Conservation (phyloP, 177 flowering plant genomes). For the Vitis hybrid region DNA sequence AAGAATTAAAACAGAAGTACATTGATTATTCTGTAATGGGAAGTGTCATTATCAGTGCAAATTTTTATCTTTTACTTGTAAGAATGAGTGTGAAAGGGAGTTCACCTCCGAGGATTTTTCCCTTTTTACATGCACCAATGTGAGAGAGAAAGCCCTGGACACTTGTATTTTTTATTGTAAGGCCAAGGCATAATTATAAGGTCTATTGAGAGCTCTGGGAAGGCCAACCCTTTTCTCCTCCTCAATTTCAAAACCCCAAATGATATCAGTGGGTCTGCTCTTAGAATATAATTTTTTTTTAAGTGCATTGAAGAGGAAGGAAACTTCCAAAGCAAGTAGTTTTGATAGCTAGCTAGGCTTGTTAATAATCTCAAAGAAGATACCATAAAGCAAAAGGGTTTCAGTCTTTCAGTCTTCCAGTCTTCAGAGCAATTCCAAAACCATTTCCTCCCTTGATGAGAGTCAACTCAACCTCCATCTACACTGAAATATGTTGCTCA, state of each 20-base stretch:
- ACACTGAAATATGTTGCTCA: too few species aligned
- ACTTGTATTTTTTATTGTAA: too few species aligned
- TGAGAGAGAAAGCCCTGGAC: not conserved
- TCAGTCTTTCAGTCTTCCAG: too few species aligned
- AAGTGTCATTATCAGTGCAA: conserved; percentile 13
- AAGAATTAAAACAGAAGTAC: too few species aligned
- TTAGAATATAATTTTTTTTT: not conserved
- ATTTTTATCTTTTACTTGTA: conserved; percentile 3
- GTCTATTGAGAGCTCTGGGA: conserved; percentile 9
- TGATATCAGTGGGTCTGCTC: conserved; percentile 1
- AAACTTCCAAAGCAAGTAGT: conserved; percentile 24
- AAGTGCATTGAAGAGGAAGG: conserved; percentile 3
- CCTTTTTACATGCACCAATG: not conserved
- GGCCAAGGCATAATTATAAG: not conserved
- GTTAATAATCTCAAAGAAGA: not conserved
- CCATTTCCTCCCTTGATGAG: too few species aligned
- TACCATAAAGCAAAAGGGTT: not conserved
- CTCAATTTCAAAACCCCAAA: not conserved
- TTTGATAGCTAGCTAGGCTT: conserved; percentile 1
- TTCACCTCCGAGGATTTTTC: not conserved
- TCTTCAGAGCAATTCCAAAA: too few species aligned
- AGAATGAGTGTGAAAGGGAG: conserved; percentile 7
- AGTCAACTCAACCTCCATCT: too few species aligned
- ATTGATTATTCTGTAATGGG: conserved; percentile 2
- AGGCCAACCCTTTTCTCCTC: conserved; percentile 1